Conservation (phyloP, 768 basidiomycete species). For the Wakefieldia striispora region DNA sequence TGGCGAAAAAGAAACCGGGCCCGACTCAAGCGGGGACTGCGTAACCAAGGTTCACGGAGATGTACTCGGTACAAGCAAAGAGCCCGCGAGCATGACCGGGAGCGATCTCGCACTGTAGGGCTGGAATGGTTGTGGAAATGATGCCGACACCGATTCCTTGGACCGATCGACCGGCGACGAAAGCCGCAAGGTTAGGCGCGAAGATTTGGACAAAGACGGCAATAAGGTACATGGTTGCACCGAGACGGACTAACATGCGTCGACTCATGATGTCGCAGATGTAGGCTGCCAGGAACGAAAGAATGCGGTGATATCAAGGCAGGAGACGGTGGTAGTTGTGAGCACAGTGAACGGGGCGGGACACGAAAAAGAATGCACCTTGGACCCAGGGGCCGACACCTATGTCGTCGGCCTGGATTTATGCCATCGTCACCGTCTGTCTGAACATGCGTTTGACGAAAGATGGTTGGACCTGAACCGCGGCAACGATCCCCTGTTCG, state of each 20-base stretch:
- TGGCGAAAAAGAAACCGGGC: conserved; percentile 47
- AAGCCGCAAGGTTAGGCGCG: conserved; percentile 40
- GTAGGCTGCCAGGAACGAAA: conserved; percentile 46
- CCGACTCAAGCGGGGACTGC: conserved; percentile 49
- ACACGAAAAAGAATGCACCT: conserved; percentile 31
- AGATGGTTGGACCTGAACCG: conserved; percentile 50
- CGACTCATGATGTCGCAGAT: conserved; percentile 50
- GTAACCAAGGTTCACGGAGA: conserved; percentile 51
- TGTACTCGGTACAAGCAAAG: conserved; percentile 53
- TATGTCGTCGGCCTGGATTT: conserved; percentile 42
- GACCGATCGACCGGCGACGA: conserved; percentile 44
- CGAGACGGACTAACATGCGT: conserved; percentile 48
- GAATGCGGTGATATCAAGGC: conserved; percentile 49
- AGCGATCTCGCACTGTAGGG: conserved; percentile 49
- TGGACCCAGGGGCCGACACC: conserved; percentile 46
- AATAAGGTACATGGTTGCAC: conserved; percentile 47
- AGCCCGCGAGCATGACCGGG: conserved; percentile 48
- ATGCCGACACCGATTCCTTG: conserved; percentile 51
- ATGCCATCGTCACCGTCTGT: conserved; percentile 39
- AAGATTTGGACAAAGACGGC: conserved; percentile 51
- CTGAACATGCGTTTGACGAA: conserved; percentile 52
- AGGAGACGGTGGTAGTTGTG: conserved; percentile 48
- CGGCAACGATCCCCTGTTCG: conserved; percentile 51
- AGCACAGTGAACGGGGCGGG: background rate
- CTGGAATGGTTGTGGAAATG: conserved; percentile 50